Evolutionary conservation across 805 yeast species (phyloP), one percentile per base, ranked within the genome.

Genomic region (Starmerella roubikii): DNA sequence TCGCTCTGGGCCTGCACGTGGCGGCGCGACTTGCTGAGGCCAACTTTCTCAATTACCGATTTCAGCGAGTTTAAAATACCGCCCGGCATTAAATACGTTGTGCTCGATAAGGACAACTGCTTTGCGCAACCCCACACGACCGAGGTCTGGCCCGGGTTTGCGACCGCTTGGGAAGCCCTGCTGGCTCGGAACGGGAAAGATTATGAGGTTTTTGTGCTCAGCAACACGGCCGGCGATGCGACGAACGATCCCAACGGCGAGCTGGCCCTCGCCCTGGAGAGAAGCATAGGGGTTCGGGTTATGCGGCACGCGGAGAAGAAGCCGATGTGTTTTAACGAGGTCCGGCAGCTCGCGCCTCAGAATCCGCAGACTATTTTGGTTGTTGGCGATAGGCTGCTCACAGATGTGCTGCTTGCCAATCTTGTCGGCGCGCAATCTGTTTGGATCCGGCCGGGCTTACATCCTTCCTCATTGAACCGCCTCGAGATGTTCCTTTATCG

Each of bases 81-180:
- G 2, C 20, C 19, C 2, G 35, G 35, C 30, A 78, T 82, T 41
- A 77, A 73, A 52, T 93, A 85, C 0, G 68, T 86, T 1, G 88
- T 91, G 0, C 64, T 91, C 20, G 98, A 91, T 54, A 91, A 91
- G 56, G 98, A 91, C 60, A 91, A 91, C 57, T 88, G 97, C 54
- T 81, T 91, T 56, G 93, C 98, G 4, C 69, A 71, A 42, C 86
- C 86, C 26, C 80, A 82, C 39, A 80, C 75, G 43, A 79, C 77
- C 43, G 69, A 72, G 42, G 80, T 88, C 1, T 85, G 83, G 81
- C 84, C 81, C 0, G 80, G 62, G 2, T 86, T 85, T 36, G 29
- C 53, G 49, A 58, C 57, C 9, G 59, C 64, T 31, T 84, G 91
- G 84, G 30, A 34, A 18, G 33, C 33, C 4, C 36, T 41, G 17